A percentile compares a stretch with the other conserved stretches of the same genome.
Conservation (phyloP, 768 basidiomycete genomes). For the Artomyces pyxidatus region DNA sequence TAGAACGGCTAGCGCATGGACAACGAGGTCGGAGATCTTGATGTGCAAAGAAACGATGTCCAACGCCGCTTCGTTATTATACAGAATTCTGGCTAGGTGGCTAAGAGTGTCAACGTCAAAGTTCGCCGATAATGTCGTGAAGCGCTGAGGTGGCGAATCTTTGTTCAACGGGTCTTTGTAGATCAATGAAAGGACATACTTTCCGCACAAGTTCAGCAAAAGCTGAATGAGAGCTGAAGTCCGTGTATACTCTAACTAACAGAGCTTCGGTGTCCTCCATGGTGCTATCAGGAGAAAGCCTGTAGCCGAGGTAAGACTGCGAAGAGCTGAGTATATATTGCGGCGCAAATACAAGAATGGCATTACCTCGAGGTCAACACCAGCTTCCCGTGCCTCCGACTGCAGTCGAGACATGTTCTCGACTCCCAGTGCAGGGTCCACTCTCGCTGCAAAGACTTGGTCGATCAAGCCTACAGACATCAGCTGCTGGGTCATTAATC, state of each 20-base stretch:
- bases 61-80: constrained; percentile 46
- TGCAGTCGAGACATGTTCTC: constrained; percentile 41
- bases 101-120: constrained; percentile 65
- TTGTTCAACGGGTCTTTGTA: constrained; percentile 1
- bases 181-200: constrained; percentile 29
- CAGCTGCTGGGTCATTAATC: constrained; percentile 51
- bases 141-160: constrained; percentile 39
- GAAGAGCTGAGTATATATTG: constrained; percentile 10
- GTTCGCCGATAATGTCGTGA: constrained; percentile 39
- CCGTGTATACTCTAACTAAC: constrained; percentile 10
- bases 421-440: constrained; percentile 44
- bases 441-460: constrained; percentile 37
- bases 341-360: constrained; percentile 8
- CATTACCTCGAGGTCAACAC: constrained; percentile 49
- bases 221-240: constrained; percentile 33
- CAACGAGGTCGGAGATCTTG: constrained; percentile 56
- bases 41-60: constrained; percentile 66
- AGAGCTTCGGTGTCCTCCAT: constrained; percentile 5
- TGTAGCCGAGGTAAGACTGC: constrained; percentile 53
- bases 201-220: constrained; percentile 52
- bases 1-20: constrained; percentile 50
- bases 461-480: constrained; percentile 48
- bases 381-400: constrained; percentile 52
- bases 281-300: constrained; percentile 26
- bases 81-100: constrained; percentile 60